Conservation (phyloP, 805 yeast genomes). For the Wickerhamiella lipophila region DNA sequence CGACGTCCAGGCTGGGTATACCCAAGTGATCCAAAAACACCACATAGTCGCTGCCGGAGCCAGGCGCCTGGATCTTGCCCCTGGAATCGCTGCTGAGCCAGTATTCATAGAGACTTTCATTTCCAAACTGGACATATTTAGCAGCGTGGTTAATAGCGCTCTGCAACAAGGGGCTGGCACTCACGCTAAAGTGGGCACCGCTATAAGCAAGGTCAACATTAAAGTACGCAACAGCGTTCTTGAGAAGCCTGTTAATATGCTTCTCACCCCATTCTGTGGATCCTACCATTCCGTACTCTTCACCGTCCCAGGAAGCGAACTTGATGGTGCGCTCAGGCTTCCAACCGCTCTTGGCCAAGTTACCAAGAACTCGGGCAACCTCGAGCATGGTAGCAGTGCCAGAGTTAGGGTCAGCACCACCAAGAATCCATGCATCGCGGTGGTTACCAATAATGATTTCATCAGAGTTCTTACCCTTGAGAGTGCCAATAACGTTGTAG, state of each 20-base stretch:
- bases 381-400: slow-evolving; percentile 58
- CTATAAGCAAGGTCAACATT: slow-evolving; percentile 55
- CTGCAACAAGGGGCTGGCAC: slow-evolving; percentile 49
- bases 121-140: slow-evolving; percentile 38
- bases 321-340: slow-evolving; percentile 57
- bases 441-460: slow-evolving; percentile 61
- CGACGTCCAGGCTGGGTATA: slow-evolving; percentile 39
- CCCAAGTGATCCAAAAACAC: slow-evolving; percentile 35
- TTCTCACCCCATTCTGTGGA: slow-evolving; percentile 70
- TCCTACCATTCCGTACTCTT: slow-evolving; percentile 59
- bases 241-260: slow-evolving; percentile 34
- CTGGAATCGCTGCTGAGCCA: slow-evolving; percentile 24
- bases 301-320: slow-evolving; percentile 74
- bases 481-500: slow-evolving; percentile 49
- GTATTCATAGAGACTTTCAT: slow-evolving; percentile 26
- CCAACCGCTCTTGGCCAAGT: slow-evolving; percentile 49
- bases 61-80: slow-evolving; percentile 38
- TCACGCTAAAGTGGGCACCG: slow-evolving; percentile 41
- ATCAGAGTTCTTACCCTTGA: slow-evolving; percentile 44
- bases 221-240: slow-evolving; percentile 50
- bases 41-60: slow-evolving; percentile 58
- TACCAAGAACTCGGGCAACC: slow-evolving; percentile 46
- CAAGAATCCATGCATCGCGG: slow-evolving; percentile 69
- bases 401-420: slow-evolving; percentile 72
- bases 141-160: slow-evolving; percentile 35